Conservation (phyloP, 495 filamentous ascomycete genomes). For the Neurospora africana region DNA sequence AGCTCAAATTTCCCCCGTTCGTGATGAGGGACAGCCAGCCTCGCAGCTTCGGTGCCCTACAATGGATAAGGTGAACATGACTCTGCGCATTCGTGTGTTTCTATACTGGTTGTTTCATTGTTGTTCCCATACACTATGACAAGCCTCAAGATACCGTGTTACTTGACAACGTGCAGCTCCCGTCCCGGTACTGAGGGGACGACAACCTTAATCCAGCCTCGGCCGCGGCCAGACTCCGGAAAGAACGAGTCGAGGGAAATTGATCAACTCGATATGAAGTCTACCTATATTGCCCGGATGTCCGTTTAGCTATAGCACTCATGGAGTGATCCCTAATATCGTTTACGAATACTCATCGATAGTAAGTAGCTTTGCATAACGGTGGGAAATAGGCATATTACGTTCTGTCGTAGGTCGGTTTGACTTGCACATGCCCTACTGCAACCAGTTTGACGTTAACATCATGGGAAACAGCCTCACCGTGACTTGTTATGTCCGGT, state of each 20-base stretch:
- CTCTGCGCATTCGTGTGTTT: not conserved
- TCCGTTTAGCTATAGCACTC: not conserved
- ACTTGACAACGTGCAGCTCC: not conserved
- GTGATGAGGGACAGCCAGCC: not conserved
- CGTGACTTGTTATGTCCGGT: not conserved
- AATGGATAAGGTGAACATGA: not conserved
- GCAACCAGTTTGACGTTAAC: not conserved
- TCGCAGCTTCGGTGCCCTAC: not conserved
- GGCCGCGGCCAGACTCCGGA: conserved; percentile 1
- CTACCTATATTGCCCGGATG: not conserved
- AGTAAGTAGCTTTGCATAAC: not conserved
- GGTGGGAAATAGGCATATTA: not conserved
- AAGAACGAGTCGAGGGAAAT: conserved; percentile 2
- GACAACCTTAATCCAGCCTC: not conserved
- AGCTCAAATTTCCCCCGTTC: not conserved
- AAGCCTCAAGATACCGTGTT: not conserved
- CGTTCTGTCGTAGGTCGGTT: not conserved
- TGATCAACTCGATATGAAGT: not conserved
- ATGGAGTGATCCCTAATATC: not conserved
- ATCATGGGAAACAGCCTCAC: not conserved
- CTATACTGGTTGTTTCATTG: not conserved
- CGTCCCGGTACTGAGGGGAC: not conserved
- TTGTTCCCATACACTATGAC: not conserved
- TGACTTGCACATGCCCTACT: not conserved
- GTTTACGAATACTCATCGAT: not conserved